A percentile compares a stretch with the other conserved stretches of the same genome.
Conservation (phyloP, 192 early-diverging fungal species). For the Spizellomyces sp. region DNA sequence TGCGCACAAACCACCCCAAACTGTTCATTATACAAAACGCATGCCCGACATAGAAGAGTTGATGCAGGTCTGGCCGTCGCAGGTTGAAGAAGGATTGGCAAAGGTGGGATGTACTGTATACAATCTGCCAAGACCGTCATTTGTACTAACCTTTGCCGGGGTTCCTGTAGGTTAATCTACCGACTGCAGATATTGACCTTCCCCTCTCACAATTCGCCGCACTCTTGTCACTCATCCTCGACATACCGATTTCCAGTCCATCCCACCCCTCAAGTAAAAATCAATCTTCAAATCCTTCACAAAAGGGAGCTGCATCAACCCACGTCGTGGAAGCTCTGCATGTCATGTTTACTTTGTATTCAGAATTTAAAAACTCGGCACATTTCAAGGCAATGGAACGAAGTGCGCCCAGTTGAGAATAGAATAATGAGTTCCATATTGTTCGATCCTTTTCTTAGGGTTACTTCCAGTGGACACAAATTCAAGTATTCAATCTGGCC, state of each 20-base stretch:
- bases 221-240: conserved; percentile 49
- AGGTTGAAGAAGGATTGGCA: conserved; percentile 52
- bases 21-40: conserved; percentile 41
- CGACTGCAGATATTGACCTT: conserved; percentile 51
- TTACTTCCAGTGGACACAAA: too few species aligned
- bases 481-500: too few species aligned
- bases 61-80: conserved; percentile 61
- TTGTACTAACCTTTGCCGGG: conserved; percentile 5
- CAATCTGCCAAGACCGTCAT: too few species aligned
- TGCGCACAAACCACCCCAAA: conserved; percentile 43
- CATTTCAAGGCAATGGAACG: conserved; percentile 57
- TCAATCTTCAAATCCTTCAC: conserved; percentile 12
- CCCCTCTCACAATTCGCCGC: conserved; percentile 44
- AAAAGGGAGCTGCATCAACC: conserved; percentile 11
- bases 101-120: conserved; percentile 19
- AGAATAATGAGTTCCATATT: neutral
- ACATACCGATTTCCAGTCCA: conserved; percentile 50
- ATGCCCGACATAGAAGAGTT: conserved; percentile 66
- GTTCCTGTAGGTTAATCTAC: conserved; percentile 41
- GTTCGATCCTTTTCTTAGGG: too few species aligned
- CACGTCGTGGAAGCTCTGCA: conserved; percentile 51
- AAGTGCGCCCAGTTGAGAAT: neutral
- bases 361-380: conserved; percentile 63
- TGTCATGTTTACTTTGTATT: conserved; percentile 57
- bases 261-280: conserved; percentile 17